Percentiles rank a stretch among this genome's conserved stretches.
Conservation (phyloP, 2,329 filamentous ascomycete genomes). For the Raffaelea ambrosiae region DNA sequence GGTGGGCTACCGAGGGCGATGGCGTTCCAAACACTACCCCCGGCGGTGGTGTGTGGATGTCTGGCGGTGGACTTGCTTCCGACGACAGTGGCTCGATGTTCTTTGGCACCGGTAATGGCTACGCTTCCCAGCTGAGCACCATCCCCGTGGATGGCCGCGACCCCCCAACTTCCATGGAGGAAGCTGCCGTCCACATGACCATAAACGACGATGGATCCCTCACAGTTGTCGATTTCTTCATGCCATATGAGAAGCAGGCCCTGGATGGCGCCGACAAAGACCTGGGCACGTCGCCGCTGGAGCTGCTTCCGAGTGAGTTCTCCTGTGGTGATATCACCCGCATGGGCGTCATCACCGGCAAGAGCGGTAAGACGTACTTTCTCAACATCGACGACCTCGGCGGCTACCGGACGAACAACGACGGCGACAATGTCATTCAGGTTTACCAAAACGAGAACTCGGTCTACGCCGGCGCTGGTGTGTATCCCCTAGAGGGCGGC, state of each 20-base stretch:
- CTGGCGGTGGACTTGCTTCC: constrained; percentile 36
- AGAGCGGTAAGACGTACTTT: constrained; percentile 41
- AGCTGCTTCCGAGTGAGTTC: constrained; percentile 33
- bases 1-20: constrained; percentile 33
- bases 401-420: constrained; percentile 35
- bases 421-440: constrained; percentile 33
- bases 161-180: constrained; percentile 35
- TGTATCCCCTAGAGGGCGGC: constrained; percentile 35
- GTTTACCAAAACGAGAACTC: constrained; percentile 38
- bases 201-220: constrained; percentile 34
- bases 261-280: constrained; percentile 41
- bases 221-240: constrained; percentile 38
- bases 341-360: constrained; percentile 41
- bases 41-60: constrained; percentile 40
- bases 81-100: constrained; percentile 37
- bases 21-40: constrained; percentile 28
- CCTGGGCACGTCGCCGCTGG: constrained; percentile 35
- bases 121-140: constrained; percentile 34
- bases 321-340: constrained; percentile 32
- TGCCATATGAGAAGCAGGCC: constrained; percentile 39
- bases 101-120: constrained; percentile 39
- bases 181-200: constrained; percentile 39
- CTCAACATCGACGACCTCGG: constrained; percentile 39
- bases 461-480: constrained; percentile 38
- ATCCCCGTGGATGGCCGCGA: constrained; percentile 33